phyloP scores from a whole-genome alignment of 2,329 filamentous ascomycete species.

The Didymosphaeria variabile region DNA sequence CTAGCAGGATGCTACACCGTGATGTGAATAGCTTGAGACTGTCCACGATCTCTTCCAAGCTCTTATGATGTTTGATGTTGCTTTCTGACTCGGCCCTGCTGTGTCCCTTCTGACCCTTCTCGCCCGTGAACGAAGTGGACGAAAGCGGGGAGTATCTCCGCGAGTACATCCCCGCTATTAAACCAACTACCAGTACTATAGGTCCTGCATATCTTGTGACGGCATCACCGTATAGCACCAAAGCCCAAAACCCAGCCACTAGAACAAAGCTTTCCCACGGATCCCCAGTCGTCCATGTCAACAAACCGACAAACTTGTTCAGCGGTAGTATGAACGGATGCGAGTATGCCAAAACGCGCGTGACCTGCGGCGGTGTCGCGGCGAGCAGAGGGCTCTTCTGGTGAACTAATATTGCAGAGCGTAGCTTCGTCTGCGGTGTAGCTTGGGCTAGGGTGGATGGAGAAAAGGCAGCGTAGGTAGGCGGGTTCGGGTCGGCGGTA shows the following conservation, averaged over 20 bases:
- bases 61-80: constrained; percentile 85
- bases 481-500: constrained; percentile 60
- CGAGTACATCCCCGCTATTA: constrained; percentile 93
- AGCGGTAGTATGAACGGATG: constrained; percentile 92
- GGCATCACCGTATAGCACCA: constrained; percentile 84
- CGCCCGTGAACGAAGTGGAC: constrained; percentile 78
- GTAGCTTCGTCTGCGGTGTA: constrained; percentile 74
- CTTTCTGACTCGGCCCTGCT: constrained; percentile 64
- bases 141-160: constrained; percentile 89
- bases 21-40: constrained; percentile 90
- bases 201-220: constrained; percentile 85
- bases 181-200: constrained; percentile 76
- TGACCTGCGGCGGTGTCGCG: constrained; percentile 93
- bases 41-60: constrained; percentile 95
- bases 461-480: constrained; percentile 90
- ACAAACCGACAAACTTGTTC: constrained; percentile 82
- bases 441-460: constrained; percentile 78
- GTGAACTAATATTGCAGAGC: constrained; percentile 92
- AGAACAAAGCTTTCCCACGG: constrained; percentile 97
- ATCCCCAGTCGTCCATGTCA: constrained; percentile 94
- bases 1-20: constrained; percentile 89
- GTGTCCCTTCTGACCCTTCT: constrained; percentile 64
- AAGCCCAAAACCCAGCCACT: constrained; percentile 84
- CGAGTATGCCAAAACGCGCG: constrained; percentile 91
- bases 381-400: constrained; percentile 94